Evolutionary conservation across 305 asterid genomes (phyloP).

Genomic region (Rubia tinctorum): DNA sequence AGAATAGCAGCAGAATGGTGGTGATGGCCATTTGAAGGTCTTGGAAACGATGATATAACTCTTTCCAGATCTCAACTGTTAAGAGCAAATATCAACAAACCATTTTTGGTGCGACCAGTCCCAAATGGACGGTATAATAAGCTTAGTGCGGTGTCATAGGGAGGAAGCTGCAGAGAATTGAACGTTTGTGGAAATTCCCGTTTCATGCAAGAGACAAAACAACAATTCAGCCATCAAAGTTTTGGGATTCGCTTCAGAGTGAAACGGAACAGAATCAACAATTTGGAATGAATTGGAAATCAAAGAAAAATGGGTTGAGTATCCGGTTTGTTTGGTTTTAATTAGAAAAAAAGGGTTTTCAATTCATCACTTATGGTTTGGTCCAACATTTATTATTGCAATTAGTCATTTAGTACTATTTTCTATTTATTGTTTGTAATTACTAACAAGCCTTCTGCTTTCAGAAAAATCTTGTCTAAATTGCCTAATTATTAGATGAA

Average conservation of each 20-base stretch:
- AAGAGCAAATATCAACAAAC: neutral
- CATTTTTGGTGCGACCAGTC: neutral
- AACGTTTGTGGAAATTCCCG: neutral
- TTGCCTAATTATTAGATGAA: no score
- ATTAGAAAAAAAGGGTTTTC: no score
- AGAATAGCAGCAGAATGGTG: conserved; percentile 1
- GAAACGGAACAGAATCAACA: neutral
- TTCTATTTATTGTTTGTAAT: no score
- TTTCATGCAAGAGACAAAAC: neutral
- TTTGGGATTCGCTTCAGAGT: neutral
- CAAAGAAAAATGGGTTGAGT: neutral
- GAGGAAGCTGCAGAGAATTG: neutral
- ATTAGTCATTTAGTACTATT: no score
- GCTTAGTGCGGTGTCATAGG: neutral
- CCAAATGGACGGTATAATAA: neutral
- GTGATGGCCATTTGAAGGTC: neutral
- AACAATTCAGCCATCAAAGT: neutral
- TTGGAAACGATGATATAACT: neutral
- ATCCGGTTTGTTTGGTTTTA: no score
- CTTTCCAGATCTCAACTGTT: neutral
- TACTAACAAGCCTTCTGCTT: no score
- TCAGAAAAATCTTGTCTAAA: no score
- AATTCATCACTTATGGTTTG: no score
- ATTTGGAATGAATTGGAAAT: neutral
- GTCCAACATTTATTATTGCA: no score